phyloP scores from a whole-genome alignment of 2,329 filamentous ascomycete species.

The Arthrobotrys sinensis region DNA sequence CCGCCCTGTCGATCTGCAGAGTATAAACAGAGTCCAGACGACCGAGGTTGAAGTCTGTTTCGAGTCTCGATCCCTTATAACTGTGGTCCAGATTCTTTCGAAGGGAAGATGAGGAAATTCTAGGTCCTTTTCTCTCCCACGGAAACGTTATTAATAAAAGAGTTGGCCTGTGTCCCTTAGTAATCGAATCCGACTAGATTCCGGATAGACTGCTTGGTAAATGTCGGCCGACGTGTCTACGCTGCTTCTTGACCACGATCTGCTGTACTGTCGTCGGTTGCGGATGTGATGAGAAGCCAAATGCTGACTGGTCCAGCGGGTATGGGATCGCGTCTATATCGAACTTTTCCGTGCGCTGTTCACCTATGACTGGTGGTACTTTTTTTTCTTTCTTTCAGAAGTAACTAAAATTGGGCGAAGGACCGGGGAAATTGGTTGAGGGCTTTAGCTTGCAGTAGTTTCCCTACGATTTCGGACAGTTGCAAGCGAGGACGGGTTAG shows the following conservation, averaged over 20 bases:
- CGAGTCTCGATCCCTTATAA: slow-evolving; percentile 13
- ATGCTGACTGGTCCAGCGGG: slow-evolving; percentile 22
- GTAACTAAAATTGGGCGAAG: slow-evolving; percentile 26
- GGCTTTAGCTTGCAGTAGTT: slow-evolving; percentile 47
- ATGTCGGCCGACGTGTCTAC: slow-evolving; percentile 27
- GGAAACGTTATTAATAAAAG: slow-evolving; percentile 1
- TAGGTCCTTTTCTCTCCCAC: neutral
- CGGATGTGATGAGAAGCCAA: slow-evolving; percentile 34
- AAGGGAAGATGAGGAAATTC: slow-evolving; percentile 11
- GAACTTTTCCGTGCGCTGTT: slow-evolving; percentile 20
- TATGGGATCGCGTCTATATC: slow-evolving; percentile 27
- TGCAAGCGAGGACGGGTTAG: slow-evolving; percentile 56
- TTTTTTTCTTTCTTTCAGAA: slow-evolving; percentile 10
- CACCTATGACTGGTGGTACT: slow-evolving; percentile 21
- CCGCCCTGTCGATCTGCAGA: slow-evolving; percentile 41
- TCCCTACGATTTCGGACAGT: slow-evolving; percentile 43
- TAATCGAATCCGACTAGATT: slow-evolving; percentile 9
- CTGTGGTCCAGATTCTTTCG: slow-evolving; percentile 11
- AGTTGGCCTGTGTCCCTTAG: slow-evolving; percentile 5
- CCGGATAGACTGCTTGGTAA: neutral
- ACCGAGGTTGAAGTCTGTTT: slow-evolving; percentile 12
- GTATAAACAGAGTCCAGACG: slow-evolving; percentile 16
- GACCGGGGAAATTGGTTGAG: slow-evolving; percentile 37
- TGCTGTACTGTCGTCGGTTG: slow-evolving; percentile 28
- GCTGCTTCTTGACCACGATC: slow-evolving; percentile 20